A percentile compares a stretch with the other conserved stretches of the same genome.
Evolutionary conservation across 306 rosid genomes (phyloP).

Genomic region (Abrus pulchellus): DNA sequence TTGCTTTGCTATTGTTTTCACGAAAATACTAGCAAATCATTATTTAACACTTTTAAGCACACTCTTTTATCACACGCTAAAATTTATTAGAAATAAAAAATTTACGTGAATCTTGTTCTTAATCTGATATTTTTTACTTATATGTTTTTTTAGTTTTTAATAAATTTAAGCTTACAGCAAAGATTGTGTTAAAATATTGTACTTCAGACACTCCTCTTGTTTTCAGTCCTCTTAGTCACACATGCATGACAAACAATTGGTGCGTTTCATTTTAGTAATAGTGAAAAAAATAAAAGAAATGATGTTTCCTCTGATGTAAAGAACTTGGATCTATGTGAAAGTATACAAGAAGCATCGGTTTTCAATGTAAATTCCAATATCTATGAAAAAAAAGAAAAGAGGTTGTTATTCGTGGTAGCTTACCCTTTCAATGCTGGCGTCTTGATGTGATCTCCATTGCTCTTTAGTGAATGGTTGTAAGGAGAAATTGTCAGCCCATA

Average conservation of each 20-base stretch:
- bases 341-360: neutral
- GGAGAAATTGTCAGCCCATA: slow-evolving; percentile 75
- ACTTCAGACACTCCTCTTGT: too few relatives aligned
- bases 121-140: too few relatives aligned
- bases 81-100: too few relatives aligned
- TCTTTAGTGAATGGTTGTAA: slow-evolving; percentile 71
- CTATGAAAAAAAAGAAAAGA: neutral
- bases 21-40: too few relatives aligned
- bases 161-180: too few relatives aligned
- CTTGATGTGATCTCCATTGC: slow-evolving; percentile 80
- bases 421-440: slow-evolving; percentile 65
- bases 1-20: neutral
- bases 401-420: neutral
- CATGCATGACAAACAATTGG: neutral
- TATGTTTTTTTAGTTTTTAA: too few relatives aligned
- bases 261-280: neutral
- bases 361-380: neutral
- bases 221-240: neutral
- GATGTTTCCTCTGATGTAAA: neutral
- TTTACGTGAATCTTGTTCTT: too few relatives aligned
- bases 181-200: too few relatives aligned
- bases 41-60: too few relatives aligned
- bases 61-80: too few relatives aligned
- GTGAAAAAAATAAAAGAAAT: neutral
- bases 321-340: neutral